phyloP scores from a whole-genome alignment of 2,329 filamentous ascomycete genomes.

The Botrytis cinerea region DNA sequence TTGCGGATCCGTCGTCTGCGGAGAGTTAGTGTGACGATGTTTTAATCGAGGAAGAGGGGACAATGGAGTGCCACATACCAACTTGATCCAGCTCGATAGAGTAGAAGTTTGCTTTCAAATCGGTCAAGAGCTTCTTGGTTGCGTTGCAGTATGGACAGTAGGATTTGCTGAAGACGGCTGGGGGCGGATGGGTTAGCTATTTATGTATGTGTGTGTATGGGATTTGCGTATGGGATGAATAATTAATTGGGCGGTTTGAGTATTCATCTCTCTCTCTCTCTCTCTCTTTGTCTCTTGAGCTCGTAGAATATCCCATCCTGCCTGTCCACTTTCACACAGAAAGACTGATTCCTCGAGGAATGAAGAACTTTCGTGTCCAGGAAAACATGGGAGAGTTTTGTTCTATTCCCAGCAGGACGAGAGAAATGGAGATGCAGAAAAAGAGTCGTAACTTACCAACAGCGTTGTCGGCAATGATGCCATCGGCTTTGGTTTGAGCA shows the following conservation, averaged over 20 bases:
- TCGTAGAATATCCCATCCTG: too few species aligned
- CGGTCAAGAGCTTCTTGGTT: slow-evolving; percentile 73
- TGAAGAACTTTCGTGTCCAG: too few species aligned
- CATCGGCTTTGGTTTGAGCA: slow-evolving; percentile 79
- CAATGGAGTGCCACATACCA: slow-evolving; percentile 54
- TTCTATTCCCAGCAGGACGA: too few species aligned
- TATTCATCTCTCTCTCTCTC: too few species aligned
- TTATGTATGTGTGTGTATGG: too few species aligned
- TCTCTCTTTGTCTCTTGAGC: too few species aligned
- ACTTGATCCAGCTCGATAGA: slow-evolving; percentile 83
- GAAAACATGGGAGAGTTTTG: too few species aligned
- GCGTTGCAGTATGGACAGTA: slow-evolving; percentile 92
- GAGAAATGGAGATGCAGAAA: too few species aligned
- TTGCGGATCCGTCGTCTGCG: slow-evolving; percentile 74
- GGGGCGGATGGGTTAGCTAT: neutral
- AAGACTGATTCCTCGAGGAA: too few species aligned
- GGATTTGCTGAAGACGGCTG: slow-evolving; percentile 94
- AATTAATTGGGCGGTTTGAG: too few species aligned
- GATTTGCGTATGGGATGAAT: too few species aligned
- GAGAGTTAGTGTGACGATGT: neutral
- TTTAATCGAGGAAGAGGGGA: neutral
- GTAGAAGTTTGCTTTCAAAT: slow-evolving; percentile 70
- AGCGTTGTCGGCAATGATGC: slow-evolving; percentile 84
- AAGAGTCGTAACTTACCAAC: slow-evolving; percentile 61
- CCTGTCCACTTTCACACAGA: too few species aligned